phyloP scores from a whole-genome alignment of 495 filamentous ascomycete genomes.

The Pseudevernia furfuracea region DNA sequence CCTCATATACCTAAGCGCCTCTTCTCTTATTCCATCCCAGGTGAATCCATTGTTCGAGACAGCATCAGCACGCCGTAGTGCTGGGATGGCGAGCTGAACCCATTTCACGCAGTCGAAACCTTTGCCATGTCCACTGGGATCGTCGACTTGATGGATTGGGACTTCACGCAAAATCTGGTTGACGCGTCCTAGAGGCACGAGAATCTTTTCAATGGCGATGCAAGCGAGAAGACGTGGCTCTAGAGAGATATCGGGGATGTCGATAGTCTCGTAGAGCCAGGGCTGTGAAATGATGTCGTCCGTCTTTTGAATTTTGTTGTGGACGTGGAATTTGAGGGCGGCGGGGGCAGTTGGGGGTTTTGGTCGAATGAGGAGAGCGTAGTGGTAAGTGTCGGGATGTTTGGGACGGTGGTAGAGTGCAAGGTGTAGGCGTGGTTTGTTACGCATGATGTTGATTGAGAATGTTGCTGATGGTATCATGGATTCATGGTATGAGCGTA shows the following conservation, averaged over 20 bases:
- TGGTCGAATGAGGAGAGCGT: slow-evolving; percentile 8
- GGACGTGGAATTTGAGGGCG: not conserved
- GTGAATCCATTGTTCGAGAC: not conserved
- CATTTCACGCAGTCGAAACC: not conserved
- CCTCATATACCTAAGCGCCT: not conserved
- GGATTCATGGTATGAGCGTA: too few relatives aligned
- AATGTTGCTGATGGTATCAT: not conserved
- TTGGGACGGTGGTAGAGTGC: not conserved
- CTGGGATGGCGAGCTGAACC: not conserved
- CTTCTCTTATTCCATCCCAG: slow-evolving; percentile 2
- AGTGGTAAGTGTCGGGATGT: slow-evolving; percentile 4
- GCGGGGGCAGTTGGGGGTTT: not conserved
- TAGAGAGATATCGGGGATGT: not conserved
- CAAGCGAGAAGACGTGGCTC: not conserved
- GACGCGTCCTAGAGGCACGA: not conserved
- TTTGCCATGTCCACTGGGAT: not conserved
- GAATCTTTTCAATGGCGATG: not conserved
- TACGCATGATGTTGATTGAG: slow-evolving; percentile 3
- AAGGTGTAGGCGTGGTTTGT: slow-evolving; percentile 1
- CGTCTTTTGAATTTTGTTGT: not conserved
- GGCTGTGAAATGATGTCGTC: not conserved
- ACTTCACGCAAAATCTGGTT: not conserved
- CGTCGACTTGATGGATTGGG: not conserved
- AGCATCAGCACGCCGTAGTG: not conserved
- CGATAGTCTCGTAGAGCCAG: not conserved